Evolutionary conservation across 192 early-diverging fungal species (phyloP), one percentile per base, ranked within the genome.

Genomic region (Mortierella alpina): DNA sequence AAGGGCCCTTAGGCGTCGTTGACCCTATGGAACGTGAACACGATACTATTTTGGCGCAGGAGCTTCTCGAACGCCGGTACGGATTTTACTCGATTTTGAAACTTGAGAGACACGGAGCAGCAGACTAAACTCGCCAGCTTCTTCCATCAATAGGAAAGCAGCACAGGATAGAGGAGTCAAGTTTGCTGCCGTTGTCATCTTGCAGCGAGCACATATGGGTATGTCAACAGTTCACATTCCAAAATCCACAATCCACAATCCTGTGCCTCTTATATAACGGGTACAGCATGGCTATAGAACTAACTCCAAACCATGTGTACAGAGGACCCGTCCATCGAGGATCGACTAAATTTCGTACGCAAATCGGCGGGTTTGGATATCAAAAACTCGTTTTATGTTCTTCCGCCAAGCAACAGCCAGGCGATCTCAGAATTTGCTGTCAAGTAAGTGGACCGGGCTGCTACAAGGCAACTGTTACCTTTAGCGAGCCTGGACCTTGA

Each of bases 31-130:
- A 93, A 64, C 82, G 86, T 46, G 94, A 95, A 46, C 70, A 86
- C 17, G 92, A 94, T 59, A 67, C 68, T 17, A 51, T 84, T 14
- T 75, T 94, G 42, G 88, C 86, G 17, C 80, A 83, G 47, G 90
- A 94, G 66, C 89, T 95, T 46, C 90, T 90, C 50, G 90, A 92
- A 62, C 89, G 75, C 69, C 90, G 90, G 91, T 93, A 70, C 46
- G 70, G 40, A 31, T 31, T 31, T 31, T 0, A 66, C 31, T 17
- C 11, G n/a, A n/a, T 6, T 15, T 63, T 31, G 13, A 23, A 60
- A 6, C 58, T 42, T 66, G 31, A 63, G 0, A 9, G 39, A 15
- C 8, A 51, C 44, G 11, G 22, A 7, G 0, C 45, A 40, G 14
- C n/a, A 23, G 40, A 41, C 48, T 58, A 45, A 45, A 67, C 23